These are phyloP conservation scores for Ganoderma resinaceum DNA, from an alignment of 1,284 basidiomycete species.

Conservation along the genomic window DNA sequence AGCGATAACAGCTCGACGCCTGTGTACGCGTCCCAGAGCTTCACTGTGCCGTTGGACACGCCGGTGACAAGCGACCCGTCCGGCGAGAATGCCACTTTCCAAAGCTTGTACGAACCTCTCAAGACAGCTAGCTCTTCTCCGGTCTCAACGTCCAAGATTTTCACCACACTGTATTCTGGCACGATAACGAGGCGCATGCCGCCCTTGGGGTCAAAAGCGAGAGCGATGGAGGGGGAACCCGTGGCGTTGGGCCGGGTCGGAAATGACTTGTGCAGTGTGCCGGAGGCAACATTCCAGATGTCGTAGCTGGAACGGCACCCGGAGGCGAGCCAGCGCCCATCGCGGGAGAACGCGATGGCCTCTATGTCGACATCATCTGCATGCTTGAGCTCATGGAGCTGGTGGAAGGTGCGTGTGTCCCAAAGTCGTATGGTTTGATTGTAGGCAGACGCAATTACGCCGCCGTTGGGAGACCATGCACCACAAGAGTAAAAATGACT, in stretches of 20 bases:
- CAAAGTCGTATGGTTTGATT: conserved; percentile 27
- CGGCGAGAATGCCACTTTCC: conserved; percentile 20
- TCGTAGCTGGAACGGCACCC: background rate
- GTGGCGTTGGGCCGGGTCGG: no score
- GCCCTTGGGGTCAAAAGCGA: conserved; percentile 34
- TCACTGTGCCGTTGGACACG: conserved; percentile 11
- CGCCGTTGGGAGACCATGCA: conserved; percentile 30
- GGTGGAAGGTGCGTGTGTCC: conserved; percentile 13
- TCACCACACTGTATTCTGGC: conserved; percentile 29
- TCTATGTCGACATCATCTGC: background rate
- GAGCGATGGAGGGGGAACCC: background rate
- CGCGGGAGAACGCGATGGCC: background rate
- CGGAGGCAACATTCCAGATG: background rate
- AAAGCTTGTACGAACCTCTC: background rate
- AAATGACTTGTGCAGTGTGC: background rate
- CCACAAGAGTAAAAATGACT: conserved; percentile 20
- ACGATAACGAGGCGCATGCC: conserved; percentile 31
- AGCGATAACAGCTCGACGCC: conserved; percentile 28
- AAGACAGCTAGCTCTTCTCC: conserved; percentile 27
- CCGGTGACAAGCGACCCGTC: conserved; percentile 27
- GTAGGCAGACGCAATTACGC: conserved; percentile 26
- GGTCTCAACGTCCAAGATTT: conserved; percentile 29
- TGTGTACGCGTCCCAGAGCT: conserved; percentile 27
- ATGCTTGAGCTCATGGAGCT: conserved; percentile 16
- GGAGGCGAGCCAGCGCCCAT: background rate